A percentile compares a stretch with the other conserved stretches of the same genome.
Conservation (phyloP, 495 filamentous ascomycete genomes). For the Neurospora sp. region DNA sequence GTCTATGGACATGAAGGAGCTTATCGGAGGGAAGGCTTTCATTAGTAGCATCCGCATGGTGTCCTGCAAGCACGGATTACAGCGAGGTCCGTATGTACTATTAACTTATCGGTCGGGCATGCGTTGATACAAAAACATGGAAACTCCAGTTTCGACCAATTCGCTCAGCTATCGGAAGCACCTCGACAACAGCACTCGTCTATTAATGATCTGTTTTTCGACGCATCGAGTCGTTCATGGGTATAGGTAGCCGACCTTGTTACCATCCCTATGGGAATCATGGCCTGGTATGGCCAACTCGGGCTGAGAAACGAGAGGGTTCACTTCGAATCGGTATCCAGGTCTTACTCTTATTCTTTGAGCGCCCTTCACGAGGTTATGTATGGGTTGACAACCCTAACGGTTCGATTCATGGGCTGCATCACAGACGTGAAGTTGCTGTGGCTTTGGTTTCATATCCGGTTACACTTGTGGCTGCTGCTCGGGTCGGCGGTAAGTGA, state of each 20-base stretch:
- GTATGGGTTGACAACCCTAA: not conserved
- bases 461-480: not conserved
- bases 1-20: not conserved
- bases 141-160: not conserved
- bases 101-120: not conserved
- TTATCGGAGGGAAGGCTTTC: no score
- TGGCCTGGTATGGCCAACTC: not conserved
- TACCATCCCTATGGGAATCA: not conserved
- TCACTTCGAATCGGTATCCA: not conserved
- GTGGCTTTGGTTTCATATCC: not conserved
- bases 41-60: not conserved
- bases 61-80: not conserved
- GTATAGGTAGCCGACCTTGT: not conserved
- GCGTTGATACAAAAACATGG: not conserved
- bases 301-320: not conserved
- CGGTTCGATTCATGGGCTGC: not conserved
- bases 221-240: not conserved
- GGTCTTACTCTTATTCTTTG: not conserved
- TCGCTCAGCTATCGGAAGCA: not conserved
- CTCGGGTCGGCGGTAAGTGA: not conserved
- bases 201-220: no score
- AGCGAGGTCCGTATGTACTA: not conserved
- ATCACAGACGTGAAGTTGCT: not conserved
- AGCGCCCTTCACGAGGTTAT: not conserved
- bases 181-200: not conserved